Evolutionary conservation across 768 basidiomycete species (phyloP).

Genomic region (Leccinum imitatum): DNA sequence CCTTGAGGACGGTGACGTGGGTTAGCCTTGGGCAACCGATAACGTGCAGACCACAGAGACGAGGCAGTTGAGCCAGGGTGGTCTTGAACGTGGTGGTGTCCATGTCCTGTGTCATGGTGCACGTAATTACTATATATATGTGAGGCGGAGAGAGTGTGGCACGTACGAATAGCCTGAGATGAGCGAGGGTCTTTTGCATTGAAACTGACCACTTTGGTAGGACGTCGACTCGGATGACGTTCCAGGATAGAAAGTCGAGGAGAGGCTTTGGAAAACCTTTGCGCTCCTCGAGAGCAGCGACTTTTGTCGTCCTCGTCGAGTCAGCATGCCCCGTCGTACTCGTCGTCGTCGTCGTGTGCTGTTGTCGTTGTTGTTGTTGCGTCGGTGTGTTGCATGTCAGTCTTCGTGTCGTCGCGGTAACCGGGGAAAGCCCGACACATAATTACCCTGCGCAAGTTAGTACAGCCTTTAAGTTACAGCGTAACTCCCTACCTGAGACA

Average conservation of each 20-base stretch:
- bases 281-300: slow-evolving; percentile 41
- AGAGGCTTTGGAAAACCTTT: slow-evolving; percentile 37
- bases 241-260: slow-evolving; percentile 65
- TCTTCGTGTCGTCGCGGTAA: too few relatives aligned
- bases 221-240: slow-evolving; percentile 44
- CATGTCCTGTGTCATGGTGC: slow-evolving; percentile 49
- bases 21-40: slow-evolving; percentile 58
- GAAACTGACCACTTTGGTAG: slow-evolving; percentile 56
- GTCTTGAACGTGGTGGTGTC: slow-evolving; percentile 51
- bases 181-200: slow-evolving; percentile 46
- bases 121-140: neutral
- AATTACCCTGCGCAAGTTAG: too few relatives aligned
- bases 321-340: too few relatives aligned
- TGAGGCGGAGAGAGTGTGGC: neutral
- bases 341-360: too few relatives aligned
- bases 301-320: slow-evolving; percentile 24
- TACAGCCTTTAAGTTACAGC: too few relatives aligned
- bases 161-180: slow-evolving; percentile 61
- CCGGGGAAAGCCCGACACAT: too few relatives aligned
- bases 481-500: too few relatives aligned
- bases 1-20: slow-evolving; percentile 48
- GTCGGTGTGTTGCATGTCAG: too few relatives aligned
- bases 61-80: slow-evolving; percentile 49
- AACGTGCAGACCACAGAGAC: slow-evolving; percentile 58
- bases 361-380: too few relatives aligned